phyloP scores from a whole-genome alignment of 768 basidiomycete species.

The Pulveroboletus sp. region DNA sequence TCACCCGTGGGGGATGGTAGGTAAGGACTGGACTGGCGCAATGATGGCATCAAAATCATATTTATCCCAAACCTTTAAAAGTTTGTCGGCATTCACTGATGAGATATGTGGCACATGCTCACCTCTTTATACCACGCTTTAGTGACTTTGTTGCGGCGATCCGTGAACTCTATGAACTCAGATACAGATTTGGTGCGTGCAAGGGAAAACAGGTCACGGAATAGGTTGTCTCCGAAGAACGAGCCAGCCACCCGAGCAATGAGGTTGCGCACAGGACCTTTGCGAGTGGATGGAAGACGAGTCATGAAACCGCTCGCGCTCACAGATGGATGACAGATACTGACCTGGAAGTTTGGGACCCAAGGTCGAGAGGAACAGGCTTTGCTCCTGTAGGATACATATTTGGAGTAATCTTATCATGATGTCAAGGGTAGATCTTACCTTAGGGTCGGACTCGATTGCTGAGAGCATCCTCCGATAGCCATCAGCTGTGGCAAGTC shows the following conservation, averaged over 20 bases:
- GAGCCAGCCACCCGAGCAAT: constrained; percentile 41
- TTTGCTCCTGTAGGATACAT: no score
- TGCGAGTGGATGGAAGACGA: neutral
- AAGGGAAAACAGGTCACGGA: constrained; percentile 39
- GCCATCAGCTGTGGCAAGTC: constrained; percentile 66
- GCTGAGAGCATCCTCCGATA: constrained; percentile 68
- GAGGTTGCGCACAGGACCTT: constrained; percentile 42
- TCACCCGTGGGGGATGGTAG: constrained; percentile 68
- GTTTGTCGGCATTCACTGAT: constrained; percentile 15
- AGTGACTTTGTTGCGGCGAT: constrained; percentile 42
- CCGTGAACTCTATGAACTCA: constrained; percentile 46
- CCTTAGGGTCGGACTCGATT: constrained; percentile 64
- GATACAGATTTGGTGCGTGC: constrained; percentile 44
- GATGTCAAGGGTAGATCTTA: no score
- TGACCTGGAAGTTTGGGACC: constrained; percentile 47
- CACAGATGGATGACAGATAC: constrained; percentile 8
- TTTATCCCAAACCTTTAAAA: constrained; percentile 62
- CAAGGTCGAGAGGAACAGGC: constrained; percentile 46
- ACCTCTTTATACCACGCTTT: constrained; percentile 55
- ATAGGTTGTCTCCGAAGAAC: constrained; percentile 44
- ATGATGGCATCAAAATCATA: constrained; percentile 69
- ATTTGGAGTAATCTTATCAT: no score
- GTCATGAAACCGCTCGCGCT: neutral
- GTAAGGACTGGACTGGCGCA: constrained; percentile 69
- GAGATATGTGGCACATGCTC: constrained; percentile 18